Percentiles rank a stretch among this genome's conserved stretches.
phyloP scores from a whole-genome alignment of 75 land plant species.

The Adiantum capillusveneris region DNA sequence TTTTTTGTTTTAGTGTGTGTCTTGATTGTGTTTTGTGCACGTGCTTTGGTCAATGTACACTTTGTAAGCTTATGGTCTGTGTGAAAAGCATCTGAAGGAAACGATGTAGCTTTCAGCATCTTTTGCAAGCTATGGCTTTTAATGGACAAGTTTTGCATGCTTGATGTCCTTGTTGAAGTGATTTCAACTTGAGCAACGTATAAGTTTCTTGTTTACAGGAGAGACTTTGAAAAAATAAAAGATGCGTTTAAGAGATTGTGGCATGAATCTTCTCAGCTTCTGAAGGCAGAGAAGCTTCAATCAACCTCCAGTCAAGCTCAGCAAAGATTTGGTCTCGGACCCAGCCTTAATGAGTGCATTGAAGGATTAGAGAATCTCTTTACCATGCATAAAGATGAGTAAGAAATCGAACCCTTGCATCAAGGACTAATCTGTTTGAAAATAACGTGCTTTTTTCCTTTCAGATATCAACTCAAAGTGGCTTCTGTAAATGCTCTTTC shows the following conservation, averaged over 20 bases:
- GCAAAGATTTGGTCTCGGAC: slow-evolving; percentile 1
- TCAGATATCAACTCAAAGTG: not conserved
- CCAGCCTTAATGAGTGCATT: not conserved
- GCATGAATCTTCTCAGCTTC: not conserved
- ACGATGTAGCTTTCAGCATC: no score
- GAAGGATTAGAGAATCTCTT: not conserved
- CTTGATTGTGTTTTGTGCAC: no score
- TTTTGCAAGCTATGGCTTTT: not conserved
- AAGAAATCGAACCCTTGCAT: not conserved
- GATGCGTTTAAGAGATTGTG: not conserved
- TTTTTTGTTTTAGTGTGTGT: no score
- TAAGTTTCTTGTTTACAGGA: no score
- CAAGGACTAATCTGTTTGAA: not conserved
- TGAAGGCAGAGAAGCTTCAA: slow-evolving; percentile 1
- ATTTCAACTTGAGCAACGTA: no score
- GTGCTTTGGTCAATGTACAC: no score
- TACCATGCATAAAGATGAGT: slow-evolving; percentile 3
- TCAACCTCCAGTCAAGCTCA: not conserved
- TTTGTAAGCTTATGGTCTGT: no score
- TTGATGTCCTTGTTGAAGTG: no score
- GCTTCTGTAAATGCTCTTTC: not conserved
- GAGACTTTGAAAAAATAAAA: not conserved
- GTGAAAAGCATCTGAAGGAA: no score
- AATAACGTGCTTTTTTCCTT: not conserved
- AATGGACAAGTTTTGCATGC: not conserved